Percentiles rank a stretch among this genome's conserved stretches.
These are phyloP conservation scores for Lasiodiplodia gonubiensis DNA, from an alignment of 2,329 filamentous ascomycete species.

Conservation along the genomic window DNA sequence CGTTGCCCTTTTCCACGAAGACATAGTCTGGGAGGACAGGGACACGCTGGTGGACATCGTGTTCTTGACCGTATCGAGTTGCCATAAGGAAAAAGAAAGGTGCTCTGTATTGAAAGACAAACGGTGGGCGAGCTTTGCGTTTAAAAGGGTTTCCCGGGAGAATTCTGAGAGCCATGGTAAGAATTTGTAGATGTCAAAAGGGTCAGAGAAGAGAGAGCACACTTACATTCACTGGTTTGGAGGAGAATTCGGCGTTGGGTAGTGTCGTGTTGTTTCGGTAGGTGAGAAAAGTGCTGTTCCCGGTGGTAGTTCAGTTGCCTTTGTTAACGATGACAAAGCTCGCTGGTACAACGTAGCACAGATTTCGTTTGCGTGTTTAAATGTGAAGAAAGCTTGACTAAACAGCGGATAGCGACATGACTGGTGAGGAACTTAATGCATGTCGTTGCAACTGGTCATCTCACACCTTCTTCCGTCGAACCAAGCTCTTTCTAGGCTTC, in stretches of 20 bases:
- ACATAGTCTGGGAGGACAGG: conserved; percentile 41
- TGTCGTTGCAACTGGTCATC: neutral
- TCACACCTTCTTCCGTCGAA: too few species aligned
- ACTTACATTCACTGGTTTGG: neutral
- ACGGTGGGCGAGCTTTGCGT: neutral
- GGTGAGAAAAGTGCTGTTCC: conserved; percentile 2
- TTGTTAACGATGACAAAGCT: conserved; percentile 11
- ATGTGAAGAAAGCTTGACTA: too few species aligned
- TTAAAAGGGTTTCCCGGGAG: neutral
- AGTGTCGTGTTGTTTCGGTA: neutral
- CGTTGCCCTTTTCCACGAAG: conserved; percentile 51
- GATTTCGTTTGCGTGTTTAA: neutral
- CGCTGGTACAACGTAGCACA: neutral
- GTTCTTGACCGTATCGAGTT: neutral
- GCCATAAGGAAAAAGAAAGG: conserved; percentile 9
- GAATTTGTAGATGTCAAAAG: neutral
- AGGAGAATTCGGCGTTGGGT: neutral
- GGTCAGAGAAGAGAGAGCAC: neutral
- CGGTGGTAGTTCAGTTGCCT: neutral
- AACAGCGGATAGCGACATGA: neutral
- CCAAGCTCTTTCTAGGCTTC: neutral
- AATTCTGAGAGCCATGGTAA: conserved; percentile 5
- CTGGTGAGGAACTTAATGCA: neutral
- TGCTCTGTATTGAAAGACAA: conserved; percentile 1
- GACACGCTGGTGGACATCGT: neutral